phyloP scores from a whole-genome alignment of 371 early-diverging fungal species.

The Zancudomyces culisetae region DNA sequence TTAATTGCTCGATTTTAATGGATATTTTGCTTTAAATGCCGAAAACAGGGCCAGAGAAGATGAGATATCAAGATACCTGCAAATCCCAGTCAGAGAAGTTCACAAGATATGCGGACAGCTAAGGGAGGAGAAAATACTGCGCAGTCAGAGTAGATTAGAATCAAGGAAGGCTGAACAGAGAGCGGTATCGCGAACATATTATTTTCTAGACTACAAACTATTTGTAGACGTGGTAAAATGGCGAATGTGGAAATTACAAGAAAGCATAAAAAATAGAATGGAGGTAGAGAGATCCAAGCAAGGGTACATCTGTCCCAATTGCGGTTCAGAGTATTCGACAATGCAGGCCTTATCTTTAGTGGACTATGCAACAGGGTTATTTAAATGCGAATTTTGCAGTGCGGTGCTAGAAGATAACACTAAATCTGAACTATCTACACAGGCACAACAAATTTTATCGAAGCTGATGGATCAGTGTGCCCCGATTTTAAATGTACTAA shows the following conservation, averaged over 20 bases:
- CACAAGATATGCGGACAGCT: slow-evolving; percentile 61
- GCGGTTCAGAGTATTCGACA: slow-evolving; percentile 31
- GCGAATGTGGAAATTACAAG: slow-evolving; percentile 71
- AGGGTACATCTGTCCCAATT: slow-evolving; percentile 45
- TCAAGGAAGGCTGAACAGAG: slow-evolving; percentile 41
- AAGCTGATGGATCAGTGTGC: slow-evolving; percentile 61
- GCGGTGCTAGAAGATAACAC: slow-evolving; percentile 38
- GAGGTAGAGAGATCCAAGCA: slow-evolving; percentile 49
- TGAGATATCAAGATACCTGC: slow-evolving; percentile 45
- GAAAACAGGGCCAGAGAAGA: slow-evolving; percentile 58
- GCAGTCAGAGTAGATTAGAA: slow-evolving; percentile 40
- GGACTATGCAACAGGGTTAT: slow-evolving; percentile 27
- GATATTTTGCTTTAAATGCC: no score
- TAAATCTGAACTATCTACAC: slow-evolving; percentile 36
- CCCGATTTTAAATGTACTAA: slow-evolving; percentile 61
- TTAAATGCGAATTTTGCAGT: slow-evolving; percentile 41
- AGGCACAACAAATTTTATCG: slow-evolving; percentile 14
- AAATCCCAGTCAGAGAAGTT: slow-evolving; percentile 48
- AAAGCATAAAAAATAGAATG: slow-evolving; percentile 43
- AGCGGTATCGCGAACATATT: slow-evolving; percentile 48
- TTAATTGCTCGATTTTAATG: no score
- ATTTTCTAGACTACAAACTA: slow-evolving; percentile 76
- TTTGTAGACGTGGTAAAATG: slow-evolving; percentile 88
- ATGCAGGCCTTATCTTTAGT: slow-evolving; percentile 34
- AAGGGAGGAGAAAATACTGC: slow-evolving; percentile 49